Base-by-base conservation (phyloP, 2,329 filamentous ascomycete genomes). In the Ascochyta koolunga region DNA sequence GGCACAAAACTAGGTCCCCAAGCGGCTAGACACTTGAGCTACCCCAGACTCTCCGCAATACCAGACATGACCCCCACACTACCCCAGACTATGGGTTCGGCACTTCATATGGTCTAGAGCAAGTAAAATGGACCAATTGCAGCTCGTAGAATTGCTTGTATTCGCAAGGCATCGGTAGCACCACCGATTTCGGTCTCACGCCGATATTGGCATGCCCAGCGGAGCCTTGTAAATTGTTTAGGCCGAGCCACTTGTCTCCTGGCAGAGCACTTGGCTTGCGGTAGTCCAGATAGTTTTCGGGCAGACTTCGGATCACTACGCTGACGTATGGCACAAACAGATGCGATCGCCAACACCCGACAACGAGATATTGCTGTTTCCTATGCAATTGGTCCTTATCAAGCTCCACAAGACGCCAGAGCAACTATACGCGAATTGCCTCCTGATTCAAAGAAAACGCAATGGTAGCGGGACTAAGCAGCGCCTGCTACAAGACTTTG, bases 31-130 rank as follows among this genome's bases (percentile, higher is more conserved):
- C n/a, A 15, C 44, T 35, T 44, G 27, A 45, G 45, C 40, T 49
- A 54, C 51, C 51, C 51, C 51, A 45, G 44, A 54, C 13, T 18
- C n/a, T 50, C 45, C 51, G 51, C 51, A 41, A 19, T 25, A 44
- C 39, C 35, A 54, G 44, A 36, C 9, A 33, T 11, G 13, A 5
- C 35, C 51, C 51, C 51, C 51, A 54, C 51, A 40, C 51, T 45
- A 36, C 51, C 51, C 51, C 51, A 35, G 51, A 54, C n/a, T 41
- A 24, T 9, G 35, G 15, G 29, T 24, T 36, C 5, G 35, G 19
- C n/a, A 18, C 25, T 7, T 29, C 19, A 27, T 27, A 8, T 19
- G n/a, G 29, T 33, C 51, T 18, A 36, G 51, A 49, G 25, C 41
- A 21, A 15, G 7, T 18, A 10, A 13, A 18, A 10, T 16, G 3